Evolutionary conservation across 2,329 filamentous ascomycete species (phyloP), one percentile per base, ranked within the genome.

Genomic region (Incumbomyces delicatus): DNA sequence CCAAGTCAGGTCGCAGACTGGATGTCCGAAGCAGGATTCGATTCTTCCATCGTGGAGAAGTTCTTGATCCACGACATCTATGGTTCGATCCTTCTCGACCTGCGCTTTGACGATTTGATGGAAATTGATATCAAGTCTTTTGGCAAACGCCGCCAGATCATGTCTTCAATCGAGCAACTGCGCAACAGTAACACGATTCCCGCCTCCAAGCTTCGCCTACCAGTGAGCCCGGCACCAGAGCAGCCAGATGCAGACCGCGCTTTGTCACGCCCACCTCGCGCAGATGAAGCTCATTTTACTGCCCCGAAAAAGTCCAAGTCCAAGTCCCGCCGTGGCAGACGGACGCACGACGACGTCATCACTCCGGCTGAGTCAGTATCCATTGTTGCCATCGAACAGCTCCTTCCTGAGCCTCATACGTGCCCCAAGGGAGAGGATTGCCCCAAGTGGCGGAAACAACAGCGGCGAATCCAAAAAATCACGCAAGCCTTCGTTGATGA

Each of bases 31-130:
- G 78, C 81, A 37, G 87, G 86, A 56, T 81, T 94, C 61, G 89
- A 95, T 62, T 69, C 79, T 43, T 69, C 75, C 6, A 75, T 90
- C 42, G 82, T 92, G 10, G 82, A 94, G 59, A 86, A 84, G 57
- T 95, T 98, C 59, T 76, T 89, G 51, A 78, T 84, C 58, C 94
- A 98, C 63, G 90, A 98, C 61, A 95, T 98, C 63, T 87, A 83
- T 20, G 90, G 90, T 12, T 75, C 80, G 3, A 86, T 96, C 47
- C 71, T 96, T 16, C 80, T 94, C 44, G 88, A 90, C n/a, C 71
- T 98, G 36, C 88, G 94, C 61, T 89, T 90, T 56, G 87, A 94
- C 53, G 89, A 82, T 50, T 64, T 82, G 30, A 81, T 80, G 57
- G 78, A 82, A 57, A 66, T 81, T 11, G 76, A 75, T 42, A 80